These are phyloP conservation scores for Auricularia cornea DNA, from an alignment of 768 basidiomycete species.

Conservation along the genomic window DNA sequence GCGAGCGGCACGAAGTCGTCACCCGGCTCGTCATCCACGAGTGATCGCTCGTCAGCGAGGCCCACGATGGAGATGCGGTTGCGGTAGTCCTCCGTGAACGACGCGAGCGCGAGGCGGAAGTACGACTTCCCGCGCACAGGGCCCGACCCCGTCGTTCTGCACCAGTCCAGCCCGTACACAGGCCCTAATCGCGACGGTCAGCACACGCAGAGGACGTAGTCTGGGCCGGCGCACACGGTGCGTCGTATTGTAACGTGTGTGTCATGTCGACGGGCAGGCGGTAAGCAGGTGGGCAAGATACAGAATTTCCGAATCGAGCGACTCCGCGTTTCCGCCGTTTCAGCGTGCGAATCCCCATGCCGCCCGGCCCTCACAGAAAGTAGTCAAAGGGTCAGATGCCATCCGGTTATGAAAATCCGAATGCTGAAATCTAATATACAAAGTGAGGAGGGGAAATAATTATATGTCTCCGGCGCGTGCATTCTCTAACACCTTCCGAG, in stretches of 20 bases:
- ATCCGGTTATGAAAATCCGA: too few relatives aligned
- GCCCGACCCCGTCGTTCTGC: conserved; percentile 67
- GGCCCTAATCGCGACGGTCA: conserved; percentile 48
- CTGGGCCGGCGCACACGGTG: conserved; percentile 55
- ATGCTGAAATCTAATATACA: too few relatives aligned
- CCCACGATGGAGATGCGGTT: conserved; percentile 76
- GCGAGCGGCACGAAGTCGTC: conserved; percentile 83
- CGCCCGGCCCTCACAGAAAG: not conserved
- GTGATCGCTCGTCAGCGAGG: conserved; percentile 77
- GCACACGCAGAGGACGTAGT: not conserved
- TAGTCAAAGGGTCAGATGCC: too few relatives aligned
- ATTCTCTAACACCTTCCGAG: conserved; percentile 54
- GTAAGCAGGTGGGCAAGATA: not conserved
- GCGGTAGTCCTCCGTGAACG: conserved; percentile 75
- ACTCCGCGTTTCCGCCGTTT: too few relatives aligned
- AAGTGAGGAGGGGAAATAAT: too few relatives aligned
- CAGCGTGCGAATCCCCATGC: too few relatives aligned
- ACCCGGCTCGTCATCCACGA: conserved; percentile 52
- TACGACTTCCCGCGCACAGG: conserved; percentile 65
- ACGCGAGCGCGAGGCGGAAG: conserved; percentile 79
- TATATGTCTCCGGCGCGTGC: conserved; percentile 14
- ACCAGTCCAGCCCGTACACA: conserved; percentile 82
- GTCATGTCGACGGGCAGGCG: conserved; percentile 35
- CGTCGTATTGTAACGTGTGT: conserved; percentile 76
- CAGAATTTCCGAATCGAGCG: not conserved